Evolutionary conservation across 2,329 filamentous ascomycete species (phyloP), one percentile per base, ranked within the genome.

Genomic region (Aspergillus pseudoglaucus): DNA sequence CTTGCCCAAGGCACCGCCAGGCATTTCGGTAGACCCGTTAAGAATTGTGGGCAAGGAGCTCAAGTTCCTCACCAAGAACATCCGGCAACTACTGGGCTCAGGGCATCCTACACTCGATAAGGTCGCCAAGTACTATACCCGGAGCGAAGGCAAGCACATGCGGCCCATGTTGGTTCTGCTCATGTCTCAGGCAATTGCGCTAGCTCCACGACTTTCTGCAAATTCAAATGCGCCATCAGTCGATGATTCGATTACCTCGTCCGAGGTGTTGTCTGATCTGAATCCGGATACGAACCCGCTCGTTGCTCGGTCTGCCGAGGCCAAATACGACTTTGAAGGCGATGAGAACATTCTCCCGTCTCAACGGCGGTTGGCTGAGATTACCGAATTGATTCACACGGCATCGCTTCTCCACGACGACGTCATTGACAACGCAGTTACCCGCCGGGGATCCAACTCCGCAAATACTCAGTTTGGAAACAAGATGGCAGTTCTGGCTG

Each of bases 401-500:
- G 90, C 93, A 0, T 97, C 91, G 1, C 80, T 98, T 15, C 82
- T 98, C 12, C 93, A 98, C 71, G 93, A 98, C 77, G 93, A 98
- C 72, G 93, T 98, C 25, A 95, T 98, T 63, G 93, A 98, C 66
- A 87, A 91, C 66, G 94, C 90, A 1, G 78, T 88, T 38, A 86
- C 90, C 9, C 83, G 93, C 47, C 87, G 93, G 51, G 88, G 88
- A 25, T 82, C 83, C 2, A 86, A 88, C 6, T 95, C 88, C 2
- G 93, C 93, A 27, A 98, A 98, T 67, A 80, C 93, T 52, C 88
- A 90, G 61, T 97, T 97, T 61, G 93, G 93, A 54, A 98, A 98
- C 76, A 98, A 98, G 71, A 97, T 98, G 91, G 91, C 93, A 12
- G 91, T 98, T 2, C 73, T 98, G 56, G 93, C 93, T 0, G 93